A percentile compares a stretch with the other conserved stretches of the same genome.
These are phyloP conservation scores for Trichoderma endophyticum DNA, from an alignment of 2,329 filamentous ascomycete species.

Conservation along the genomic window DNA sequence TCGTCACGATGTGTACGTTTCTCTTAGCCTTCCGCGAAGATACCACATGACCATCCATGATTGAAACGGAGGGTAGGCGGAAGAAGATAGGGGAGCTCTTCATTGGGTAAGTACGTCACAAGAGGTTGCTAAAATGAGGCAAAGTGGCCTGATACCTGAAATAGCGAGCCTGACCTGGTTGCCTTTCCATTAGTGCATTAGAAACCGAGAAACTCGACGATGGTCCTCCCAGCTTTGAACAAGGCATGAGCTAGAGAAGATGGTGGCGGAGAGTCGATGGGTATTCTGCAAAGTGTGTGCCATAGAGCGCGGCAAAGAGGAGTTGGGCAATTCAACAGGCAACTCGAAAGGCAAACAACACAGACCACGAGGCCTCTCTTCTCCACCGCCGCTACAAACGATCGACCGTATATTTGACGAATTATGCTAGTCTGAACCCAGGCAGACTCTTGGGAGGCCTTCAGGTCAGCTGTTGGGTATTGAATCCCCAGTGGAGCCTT, in stretches of 20 bases:
- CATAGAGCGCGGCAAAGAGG: not conserved
- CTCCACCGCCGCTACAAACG: not conserved
- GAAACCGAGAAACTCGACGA: not conserved
- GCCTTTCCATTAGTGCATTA: not conserved
- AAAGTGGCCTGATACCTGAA: not conserved
- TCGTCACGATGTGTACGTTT: not conserved
- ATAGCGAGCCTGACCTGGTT: not conserved
- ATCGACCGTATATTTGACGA: not conserved
- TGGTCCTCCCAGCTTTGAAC: too few species aligned
- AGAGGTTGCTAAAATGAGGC: not conserved
- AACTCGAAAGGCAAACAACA: not conserved
- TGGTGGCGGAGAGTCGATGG: not conserved
- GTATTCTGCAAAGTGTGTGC: not conserved
- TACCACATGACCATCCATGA: not conserved
- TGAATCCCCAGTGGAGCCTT: not conserved
- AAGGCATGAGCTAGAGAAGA: not conserved
- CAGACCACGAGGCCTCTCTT: not conserved
- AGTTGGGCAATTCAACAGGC: not conserved
- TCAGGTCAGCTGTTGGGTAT: not conserved
- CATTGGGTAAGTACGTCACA: not conserved
- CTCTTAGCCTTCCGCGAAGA: not conserved
- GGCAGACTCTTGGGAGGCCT: not conserved
- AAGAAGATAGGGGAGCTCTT: too few species aligned
- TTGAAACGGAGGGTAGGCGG: not conserved
- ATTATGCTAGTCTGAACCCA: not conserved